Percentiles rank a stretch among this genome's conserved stretches.
Evolutionary conservation across 176 grass and related monocot species (phyloP).

Genomic region (Oryza glumipatula): DNA sequence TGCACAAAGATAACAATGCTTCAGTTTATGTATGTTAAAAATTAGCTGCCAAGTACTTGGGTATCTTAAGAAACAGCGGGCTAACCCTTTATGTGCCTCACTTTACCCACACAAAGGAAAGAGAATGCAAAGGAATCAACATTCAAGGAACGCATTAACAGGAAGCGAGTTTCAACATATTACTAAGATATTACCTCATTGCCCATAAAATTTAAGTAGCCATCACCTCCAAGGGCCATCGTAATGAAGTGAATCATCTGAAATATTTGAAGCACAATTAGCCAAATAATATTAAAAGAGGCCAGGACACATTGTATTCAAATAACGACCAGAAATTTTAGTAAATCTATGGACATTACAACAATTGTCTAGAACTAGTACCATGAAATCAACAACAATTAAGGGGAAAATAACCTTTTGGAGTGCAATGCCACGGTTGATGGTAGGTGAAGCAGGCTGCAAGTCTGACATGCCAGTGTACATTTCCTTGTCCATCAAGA

Average conservation of each 20-base stretch:
- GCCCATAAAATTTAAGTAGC: constrained; percentile 99
- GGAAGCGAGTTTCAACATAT: not conserved
- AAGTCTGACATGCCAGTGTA: constrained; percentile 98
- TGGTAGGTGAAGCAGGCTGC: constrained; percentile 73
- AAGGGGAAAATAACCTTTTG: constrained; percentile 69
- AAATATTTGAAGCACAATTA: constrained; percentile 36
- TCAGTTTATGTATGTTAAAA: not conserved
- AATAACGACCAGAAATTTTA: constrained; percentile 15
- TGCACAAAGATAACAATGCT: not conserved
- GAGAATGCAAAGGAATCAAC: not conserved
- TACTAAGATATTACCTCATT: constrained; percentile 69
- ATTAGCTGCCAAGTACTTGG: not conserved
- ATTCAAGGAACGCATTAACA: not conserved
- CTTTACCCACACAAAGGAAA: not conserved
- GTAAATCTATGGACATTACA: constrained; percentile 2
- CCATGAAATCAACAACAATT: constrained; percentile 12
- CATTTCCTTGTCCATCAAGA: constrained; percentile 99
- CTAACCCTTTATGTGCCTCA: not conserved
- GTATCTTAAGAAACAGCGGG: constrained; percentile 27
- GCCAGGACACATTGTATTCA: not conserved
- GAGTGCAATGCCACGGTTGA: constrained; percentile 88
- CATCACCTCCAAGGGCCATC: constrained; percentile 93
- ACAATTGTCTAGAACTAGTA: constrained; percentile 19
- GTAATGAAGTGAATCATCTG: constrained; percentile 99
- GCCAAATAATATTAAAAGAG: constrained; percentile 22